phyloP scores from a whole-genome alignment of 73 alveolate genomes.

The Stentor coeruleus region DNA sequence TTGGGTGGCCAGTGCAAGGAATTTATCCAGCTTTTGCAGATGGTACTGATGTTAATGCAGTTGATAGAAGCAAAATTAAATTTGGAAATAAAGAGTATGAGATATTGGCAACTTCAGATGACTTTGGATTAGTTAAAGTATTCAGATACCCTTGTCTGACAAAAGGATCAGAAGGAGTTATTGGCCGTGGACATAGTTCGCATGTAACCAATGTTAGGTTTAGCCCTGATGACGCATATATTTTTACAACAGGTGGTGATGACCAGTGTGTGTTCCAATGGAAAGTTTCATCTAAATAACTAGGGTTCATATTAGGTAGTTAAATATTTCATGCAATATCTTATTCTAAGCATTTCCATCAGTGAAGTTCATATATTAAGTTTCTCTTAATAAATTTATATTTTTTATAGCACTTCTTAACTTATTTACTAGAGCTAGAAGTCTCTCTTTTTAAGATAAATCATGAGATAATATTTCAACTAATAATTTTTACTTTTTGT shows the following conservation, averaged over 20 bases:
- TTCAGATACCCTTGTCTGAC: slow-evolving; percentile 82
- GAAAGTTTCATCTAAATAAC: slow-evolving; percentile 51
- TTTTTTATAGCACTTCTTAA: too few species aligned
- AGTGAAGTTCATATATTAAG: too few species aligned
- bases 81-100: slow-evolving; percentile 50
- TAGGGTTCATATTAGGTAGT: too few species aligned
- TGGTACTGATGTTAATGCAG: slow-evolving; percentile 83
- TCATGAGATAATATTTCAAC: too few species aligned
- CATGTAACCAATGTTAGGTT: slow-evolving; percentile 89
- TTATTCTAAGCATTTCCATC: too few species aligned
- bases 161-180: slow-evolving; percentile 63
- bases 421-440: too few species aligned
- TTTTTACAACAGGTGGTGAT: slow-evolving; percentile 94
- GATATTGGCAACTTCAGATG: slow-evolving; percentile 91
- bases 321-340: too few species aligned
- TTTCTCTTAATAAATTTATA: too few species aligned
- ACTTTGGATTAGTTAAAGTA: slow-evolving; percentile 79
- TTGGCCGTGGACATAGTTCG: slow-evolving; percentile 77
- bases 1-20: slow-evolving; percentile 97
- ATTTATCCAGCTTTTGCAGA: slow-evolving; percentile 91
- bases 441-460: too few species aligned
- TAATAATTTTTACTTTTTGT: too few species aligned
- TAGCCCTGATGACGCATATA: slow-evolving; percentile 67
- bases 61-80: slow-evolving; percentile 69
- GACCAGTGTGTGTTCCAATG: slow-evolving; percentile 91